Base-by-base conservation (phyloP, 345 rosid species). In the Bruguiera sexangula region DNA sequence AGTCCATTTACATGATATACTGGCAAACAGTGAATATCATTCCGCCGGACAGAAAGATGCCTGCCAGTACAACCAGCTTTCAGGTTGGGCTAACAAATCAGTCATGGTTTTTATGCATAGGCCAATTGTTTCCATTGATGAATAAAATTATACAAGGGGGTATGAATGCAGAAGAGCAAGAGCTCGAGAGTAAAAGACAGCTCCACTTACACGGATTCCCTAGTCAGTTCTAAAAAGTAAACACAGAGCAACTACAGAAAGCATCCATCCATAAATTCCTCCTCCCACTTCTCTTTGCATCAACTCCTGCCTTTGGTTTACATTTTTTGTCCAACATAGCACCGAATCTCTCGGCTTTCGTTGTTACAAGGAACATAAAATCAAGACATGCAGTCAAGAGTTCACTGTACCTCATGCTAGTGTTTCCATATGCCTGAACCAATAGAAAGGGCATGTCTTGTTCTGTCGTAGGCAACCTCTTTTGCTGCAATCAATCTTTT, bases 261-360 rank as follows among this genome's bases (percentile, higher is more conserved):
- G 51, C 55, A 66, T 15, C 70, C 30, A 19, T 29, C 69, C 61
- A 22, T 24, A 7, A 51, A 20, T 19, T 61, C 67, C 29, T 39
- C 67, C 48, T 68, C 21, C 72, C 24, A 39, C 39, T 46, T 61
- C 53, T 67, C 67, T 73, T 39, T 67, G 55, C 71, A 72, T 50
- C 46, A 63, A 29, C 8, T 6, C 68, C 52, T 54, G 15, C 13
- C 21, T 62, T 19, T 54, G 36, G 4, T 21, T 2, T 39, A 6
- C 20, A 26, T 30, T 24, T 63, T 43, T 27, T 13, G 5, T 11
- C 46, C 4, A 9, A 15, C 22, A 57, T 3, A 53, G 75, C 60
- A 66, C 66, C 51, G 1, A 59, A 66, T 58, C 34, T 62, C 54
- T 46, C 21, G 6, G 39, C 74, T 63, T 32, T 62, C 43, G 24